These are phyloP conservation scores for Hypoxylon sp. DNA, from an alignment of 2,329 filamentous ascomycete genomes.

Conservation along the genomic window DNA sequence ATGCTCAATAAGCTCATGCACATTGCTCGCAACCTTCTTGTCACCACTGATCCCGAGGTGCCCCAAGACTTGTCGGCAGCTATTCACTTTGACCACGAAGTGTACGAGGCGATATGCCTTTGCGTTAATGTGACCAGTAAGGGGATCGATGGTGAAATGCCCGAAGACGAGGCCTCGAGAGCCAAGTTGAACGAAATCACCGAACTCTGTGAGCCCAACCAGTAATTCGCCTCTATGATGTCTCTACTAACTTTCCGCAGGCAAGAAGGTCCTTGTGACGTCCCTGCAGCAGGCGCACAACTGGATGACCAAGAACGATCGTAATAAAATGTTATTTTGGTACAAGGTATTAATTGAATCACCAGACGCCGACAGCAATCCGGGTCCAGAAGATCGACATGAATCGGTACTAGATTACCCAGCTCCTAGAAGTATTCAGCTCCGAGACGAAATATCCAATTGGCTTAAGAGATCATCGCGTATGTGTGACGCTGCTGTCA, in stretches of 20 bases:
- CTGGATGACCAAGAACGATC: constrained; percentile 77
- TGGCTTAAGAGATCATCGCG: constrained; percentile 74
- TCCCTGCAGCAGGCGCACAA: constrained; percentile 77
- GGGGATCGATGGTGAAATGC: constrained; percentile 74
- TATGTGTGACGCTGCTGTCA: constrained; percentile 69
- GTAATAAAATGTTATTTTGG: constrained; percentile 80
- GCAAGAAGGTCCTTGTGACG: constrained; percentile 76
- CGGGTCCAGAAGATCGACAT: constrained; percentile 63
- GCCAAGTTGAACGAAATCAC: constrained; percentile 73
- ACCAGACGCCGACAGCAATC: constrained; percentile 63
- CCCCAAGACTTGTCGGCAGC: constrained; percentile 76
- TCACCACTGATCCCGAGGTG: constrained; percentile 74
- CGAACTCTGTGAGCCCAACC: constrained; percentile 69
- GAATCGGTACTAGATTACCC: constrained; percentile 67
- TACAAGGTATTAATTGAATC: constrained; percentile 74
- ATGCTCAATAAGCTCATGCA: constrained; percentile 77
- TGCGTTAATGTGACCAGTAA: constrained; percentile 78
- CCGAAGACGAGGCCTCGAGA: constrained; percentile 70
- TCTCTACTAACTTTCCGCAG: constrained; percentile 56
- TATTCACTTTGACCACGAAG: constrained; percentile 75
- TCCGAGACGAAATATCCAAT: constrained; percentile 73
- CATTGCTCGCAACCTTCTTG: constrained; percentile 74
- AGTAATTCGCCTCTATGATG: neutral
- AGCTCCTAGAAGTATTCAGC: constrained; percentile 68
- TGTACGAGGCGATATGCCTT: constrained; percentile 75